These are phyloP conservation scores for Scleromitrula shiraiana DNA, from an alignment of 2,329 filamentous ascomycete genomes.

Conservation along the genomic window DNA sequence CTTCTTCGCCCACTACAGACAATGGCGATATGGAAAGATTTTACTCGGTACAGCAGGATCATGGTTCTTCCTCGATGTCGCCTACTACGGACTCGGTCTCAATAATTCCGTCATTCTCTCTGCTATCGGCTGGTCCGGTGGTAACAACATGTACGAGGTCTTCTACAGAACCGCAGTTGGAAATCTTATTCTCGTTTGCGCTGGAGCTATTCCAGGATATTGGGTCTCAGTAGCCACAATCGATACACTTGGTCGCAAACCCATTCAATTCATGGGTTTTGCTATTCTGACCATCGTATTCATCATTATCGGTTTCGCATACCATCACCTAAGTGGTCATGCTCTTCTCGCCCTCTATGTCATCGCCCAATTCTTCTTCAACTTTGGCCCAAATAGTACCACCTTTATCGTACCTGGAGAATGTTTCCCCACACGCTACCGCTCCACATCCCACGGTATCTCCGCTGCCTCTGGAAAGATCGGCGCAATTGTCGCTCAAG, in stretches of 20 bases:
- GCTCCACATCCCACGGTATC: constrained; percentile 31
- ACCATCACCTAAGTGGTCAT: constrained; percentile 40
- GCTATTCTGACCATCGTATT: constrained; percentile 53
- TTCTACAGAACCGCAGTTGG: constrained; percentile 68
- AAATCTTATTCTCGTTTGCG: constrained; percentile 69
- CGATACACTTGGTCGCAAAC: constrained; percentile 72
- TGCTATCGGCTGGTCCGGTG: constrained; percentile 63
- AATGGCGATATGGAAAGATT: constrained; percentile 64
- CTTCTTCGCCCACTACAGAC: constrained; percentile 62
- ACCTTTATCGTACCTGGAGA: constrained; percentile 71
- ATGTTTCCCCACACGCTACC: constrained; percentile 32
- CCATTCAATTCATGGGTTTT: constrained; percentile 62
- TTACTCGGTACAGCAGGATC: constrained; percentile 74
- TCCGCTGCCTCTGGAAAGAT: constrained; percentile 31
- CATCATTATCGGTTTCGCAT: constrained; percentile 54
- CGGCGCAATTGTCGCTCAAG: constrained; percentile 33
- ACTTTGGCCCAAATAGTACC: constrained; percentile 62
- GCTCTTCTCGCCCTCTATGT: constrained; percentile 55
- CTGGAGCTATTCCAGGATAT: constrained; percentile 73
- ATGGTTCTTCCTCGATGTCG: constrained; percentile 67
- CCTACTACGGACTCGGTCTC: constrained; percentile 54
- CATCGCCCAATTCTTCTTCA: constrained; percentile 59
- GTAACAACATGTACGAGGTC: constrained; percentile 55
- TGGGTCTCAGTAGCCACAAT: constrained; percentile 69
- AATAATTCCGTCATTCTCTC: constrained; percentile 67